phyloP scores from a whole-genome alignment of 345 rosid genomes.

The Toxicodendron radicans region DNA sequence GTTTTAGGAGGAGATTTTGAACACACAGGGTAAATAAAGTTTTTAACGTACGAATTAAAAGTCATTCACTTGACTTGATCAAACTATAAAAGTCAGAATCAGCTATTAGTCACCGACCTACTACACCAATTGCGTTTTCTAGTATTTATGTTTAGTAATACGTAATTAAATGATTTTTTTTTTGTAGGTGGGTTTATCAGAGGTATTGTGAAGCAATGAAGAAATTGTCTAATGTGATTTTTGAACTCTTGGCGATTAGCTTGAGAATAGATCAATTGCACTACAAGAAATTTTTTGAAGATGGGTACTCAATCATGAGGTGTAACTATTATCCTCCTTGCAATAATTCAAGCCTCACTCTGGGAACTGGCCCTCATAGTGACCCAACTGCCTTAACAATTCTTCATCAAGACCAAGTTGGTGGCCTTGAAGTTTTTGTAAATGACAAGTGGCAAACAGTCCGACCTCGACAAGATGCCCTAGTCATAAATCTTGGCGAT shows the following conservation, averaged over 20 bases:
- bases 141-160: too few species aligned
- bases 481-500: constrained; percentile 78
- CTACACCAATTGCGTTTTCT: too few species aligned
- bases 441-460: constrained; percentile 60
- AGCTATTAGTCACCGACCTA: too few species aligned
- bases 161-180: not conserved
- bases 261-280: constrained; percentile 43
- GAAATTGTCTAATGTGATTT: constrained; percentile 32
- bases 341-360: constrained; percentile 47
- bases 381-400: constrained; percentile 83
- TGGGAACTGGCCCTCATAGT: constrained; percentile 90
- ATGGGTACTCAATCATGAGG: constrained; percentile 60
- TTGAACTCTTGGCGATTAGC: constrained; percentile 55
- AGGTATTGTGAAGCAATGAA: constrained; percentile 52
- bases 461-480: constrained; percentile 55
- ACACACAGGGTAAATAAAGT: constrained; percentile 40
- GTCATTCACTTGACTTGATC: too few species aligned
- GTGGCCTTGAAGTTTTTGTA: constrained; percentile 71
- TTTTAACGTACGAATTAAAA: too few species aligned
- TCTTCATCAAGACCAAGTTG: constrained; percentile 83
- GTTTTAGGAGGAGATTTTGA: constrained; percentile 48
- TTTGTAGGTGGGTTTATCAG: constrained; percentile 46
- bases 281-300: constrained; percentile 46
- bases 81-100: too few species aligned
- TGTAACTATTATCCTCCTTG: constrained; percentile 72